Base-by-base conservation (phyloP, 2,329 filamentous ascomycete species). In the Aspergillus caelatus region DNA sequence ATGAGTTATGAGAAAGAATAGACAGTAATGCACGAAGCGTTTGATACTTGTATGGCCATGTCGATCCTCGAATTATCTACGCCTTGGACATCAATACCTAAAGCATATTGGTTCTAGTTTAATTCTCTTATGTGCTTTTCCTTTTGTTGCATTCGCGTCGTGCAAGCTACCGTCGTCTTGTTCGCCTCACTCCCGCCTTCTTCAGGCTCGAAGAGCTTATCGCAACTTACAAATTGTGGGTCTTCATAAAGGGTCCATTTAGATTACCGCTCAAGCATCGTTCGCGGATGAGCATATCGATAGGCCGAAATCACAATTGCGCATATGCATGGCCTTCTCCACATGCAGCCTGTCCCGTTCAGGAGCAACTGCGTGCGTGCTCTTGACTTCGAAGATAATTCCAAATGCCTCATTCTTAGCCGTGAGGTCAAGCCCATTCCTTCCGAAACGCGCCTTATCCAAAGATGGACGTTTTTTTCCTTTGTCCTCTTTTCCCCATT, bases 1-100 rank as follows among this genome's bases (percentile, higher is more conserved):
- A 77, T 65, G 74, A 77, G 71, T 76, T 72, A 78, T 72, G 76
- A 78, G 73, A 77, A 75, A 72, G 71, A 67, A 71, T 76, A 77
- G 74, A 77, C 68, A 71, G 73, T 76, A 77, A 72, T 73, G 68
- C 62, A 68, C 69, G 61, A 66, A 67, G 66, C 68, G 65, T 66
- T 65, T 59, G 53, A 55, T 61, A 57, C 61, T 58, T 58, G 60
- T 56, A 54, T 65, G 46, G n/a, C 32, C 57, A 59, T 46, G 46
- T 55, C 56, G 57, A 54, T 54, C 48, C 34, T 48, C 48, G n/a
- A 23, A 57, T 28, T 36, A n/a, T 41, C 52, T 30, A 45, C 50
- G 21, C 36, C 28, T 59, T 23, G n/a, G 34, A 32, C 43, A 28
- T 39, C 48, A 57, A 36, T 36, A 54, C 50, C 16, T 52, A 58